phyloP scores from a whole-genome alignment of 176 grass and related monocot genomes.

The Zizania latifolia region DNA sequence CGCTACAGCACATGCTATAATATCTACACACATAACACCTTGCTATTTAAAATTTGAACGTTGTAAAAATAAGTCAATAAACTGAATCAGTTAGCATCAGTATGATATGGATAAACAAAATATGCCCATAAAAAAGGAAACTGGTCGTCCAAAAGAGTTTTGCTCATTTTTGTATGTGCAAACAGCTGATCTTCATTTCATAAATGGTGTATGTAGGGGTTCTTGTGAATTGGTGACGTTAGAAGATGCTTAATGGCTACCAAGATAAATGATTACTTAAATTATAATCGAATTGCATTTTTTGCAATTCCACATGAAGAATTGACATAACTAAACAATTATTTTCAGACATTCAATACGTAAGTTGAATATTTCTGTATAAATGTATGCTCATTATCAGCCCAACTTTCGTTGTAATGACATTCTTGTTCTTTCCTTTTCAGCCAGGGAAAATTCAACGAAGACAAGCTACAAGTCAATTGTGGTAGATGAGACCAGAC shows the following conservation, averaged over 20 bases:
- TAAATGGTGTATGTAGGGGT: neutral
- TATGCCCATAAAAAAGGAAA: too few relatives aligned
- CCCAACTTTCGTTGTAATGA: neutral
- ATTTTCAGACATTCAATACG: neutral
- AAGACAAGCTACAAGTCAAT: constrained; percentile 50
- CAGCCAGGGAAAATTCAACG: constrained; percentile 52
- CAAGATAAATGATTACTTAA: neutral
- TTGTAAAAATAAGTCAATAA: too few relatives aligned
- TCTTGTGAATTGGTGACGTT: neutral
- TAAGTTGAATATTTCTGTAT: constrained; percentile 12
- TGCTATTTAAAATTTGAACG: too few relatives aligned
- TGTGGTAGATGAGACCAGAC: constrained; percentile 81
- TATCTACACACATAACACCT: too few relatives aligned
- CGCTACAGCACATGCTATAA: too few relatives aligned
- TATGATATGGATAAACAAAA: too few relatives aligned
- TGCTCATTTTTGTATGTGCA: too few relatives aligned
- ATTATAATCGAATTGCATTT: neutral
- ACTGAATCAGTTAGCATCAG: too few relatives aligned
- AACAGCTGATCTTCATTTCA: too few relatives aligned
- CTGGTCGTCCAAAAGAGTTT: too few relatives aligned
- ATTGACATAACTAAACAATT: neutral
- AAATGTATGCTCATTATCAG: neutral
- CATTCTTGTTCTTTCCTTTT: constrained; percentile 32
- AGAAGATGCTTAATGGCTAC: neutral
- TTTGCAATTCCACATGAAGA: neutral